Percentiles rank a stretch among this genome's conserved stretches.
phyloP scores from a whole-genome alignment of 495 filamentous ascomycete genomes.

The Wilcoxina mikolae region DNA sequence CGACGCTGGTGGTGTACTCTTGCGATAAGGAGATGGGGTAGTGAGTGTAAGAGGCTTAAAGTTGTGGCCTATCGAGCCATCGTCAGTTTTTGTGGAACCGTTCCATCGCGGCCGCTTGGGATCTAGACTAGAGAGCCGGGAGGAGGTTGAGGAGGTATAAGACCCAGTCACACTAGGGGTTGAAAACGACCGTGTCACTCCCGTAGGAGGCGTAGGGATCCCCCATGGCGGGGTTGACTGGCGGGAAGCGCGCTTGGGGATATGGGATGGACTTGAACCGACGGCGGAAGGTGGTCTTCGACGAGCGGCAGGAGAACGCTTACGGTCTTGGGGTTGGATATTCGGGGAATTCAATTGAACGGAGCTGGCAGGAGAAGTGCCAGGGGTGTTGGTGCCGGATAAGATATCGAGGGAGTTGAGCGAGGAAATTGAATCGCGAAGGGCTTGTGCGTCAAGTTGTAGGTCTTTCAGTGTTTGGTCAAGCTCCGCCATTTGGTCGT shows the following conservation, averaged over 20 bases:
- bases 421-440: constrained; percentile 86
- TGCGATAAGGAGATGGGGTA: constrained; percentile 49
- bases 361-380: constrained; percentile 82
- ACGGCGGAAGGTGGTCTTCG: not conserved
- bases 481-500: constrained; percentile 59
- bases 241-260: constrained; percentile 2
- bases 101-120: constrained; percentile 63
- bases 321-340: constrained; percentile 15
- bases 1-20: constrained; percentile 32
- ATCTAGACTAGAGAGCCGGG: not conserved
- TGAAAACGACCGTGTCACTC: not conserved
- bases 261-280: not conserved
- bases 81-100: constrained; percentile 50
- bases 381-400: constrained; percentile 64
- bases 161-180: constrained; percentile 16
- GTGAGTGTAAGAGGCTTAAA: constrained; percentile 50
- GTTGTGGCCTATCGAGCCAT: constrained; percentile 52
- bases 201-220: not conserved
- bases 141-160: not conserved
- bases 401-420: constrained; percentile 67
- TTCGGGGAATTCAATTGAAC: constrained; percentile 46
- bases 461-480: constrained; percentile 61
- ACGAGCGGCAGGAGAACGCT: constrained; percentile 12
- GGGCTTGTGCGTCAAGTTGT: constrained; percentile 51
- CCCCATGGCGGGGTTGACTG: not conserved